These are phyloP conservation scores for Yamadazyma taylorii DNA, from an alignment of 1,139 yeast genomes.

Conservation along the genomic window DNA sequence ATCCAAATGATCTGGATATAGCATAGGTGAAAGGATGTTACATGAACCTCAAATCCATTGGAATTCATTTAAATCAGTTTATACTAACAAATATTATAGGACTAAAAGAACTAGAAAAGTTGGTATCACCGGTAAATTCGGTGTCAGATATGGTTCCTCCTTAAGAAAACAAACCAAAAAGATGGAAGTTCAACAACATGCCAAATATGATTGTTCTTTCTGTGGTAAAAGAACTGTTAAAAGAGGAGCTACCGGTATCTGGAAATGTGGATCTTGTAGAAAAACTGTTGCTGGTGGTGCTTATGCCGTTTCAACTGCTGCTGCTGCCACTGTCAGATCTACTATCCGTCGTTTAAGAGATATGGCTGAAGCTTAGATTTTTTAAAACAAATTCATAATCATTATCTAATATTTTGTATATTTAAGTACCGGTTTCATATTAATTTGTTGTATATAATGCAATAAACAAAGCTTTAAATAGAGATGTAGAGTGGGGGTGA, in stretches of 20 bases:
- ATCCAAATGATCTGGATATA: no score
- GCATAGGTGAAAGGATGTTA: no score
- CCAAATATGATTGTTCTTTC: slow-evolving; percentile 99
- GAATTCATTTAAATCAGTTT: no score
- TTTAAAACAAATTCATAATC: slow-evolving; percentile 9
- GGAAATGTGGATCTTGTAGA: slow-evolving; percentile 93
- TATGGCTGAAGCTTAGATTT: slow-evolving; percentile 91
- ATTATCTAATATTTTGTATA: slow-evolving; percentile 15
- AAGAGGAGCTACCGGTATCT: slow-evolving; percentile 99
- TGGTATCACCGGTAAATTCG: slow-evolving; percentile 99
- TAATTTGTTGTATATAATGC: slow-evolving; percentile 10
- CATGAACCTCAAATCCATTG: no score
- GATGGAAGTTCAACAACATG: slow-evolving; percentile 98
- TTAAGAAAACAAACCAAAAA: slow-evolving; percentile 99
- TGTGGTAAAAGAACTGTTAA: slow-evolving; percentile 99
- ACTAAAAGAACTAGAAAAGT: slow-evolving; percentile 99
- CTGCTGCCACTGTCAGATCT: slow-evolving; percentile 99
- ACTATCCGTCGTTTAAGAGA: slow-evolving; percentile 99
- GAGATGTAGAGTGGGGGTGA: no score
- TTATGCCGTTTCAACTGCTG: slow-evolving; percentile 98
- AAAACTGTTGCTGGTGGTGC: slow-evolving; percentile 99
- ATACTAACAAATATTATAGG: slow-evolving; percentile 60
- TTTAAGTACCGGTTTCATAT: slow-evolving; percentile 17
- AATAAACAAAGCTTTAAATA: slow-evolving; percentile 5
- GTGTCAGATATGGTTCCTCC: slow-evolving; percentile 99